These are phyloP conservation scores for Pythium catenulatum DNA, from an alignment of 352 stramenopile species.

Conservation along the genomic window DNA sequence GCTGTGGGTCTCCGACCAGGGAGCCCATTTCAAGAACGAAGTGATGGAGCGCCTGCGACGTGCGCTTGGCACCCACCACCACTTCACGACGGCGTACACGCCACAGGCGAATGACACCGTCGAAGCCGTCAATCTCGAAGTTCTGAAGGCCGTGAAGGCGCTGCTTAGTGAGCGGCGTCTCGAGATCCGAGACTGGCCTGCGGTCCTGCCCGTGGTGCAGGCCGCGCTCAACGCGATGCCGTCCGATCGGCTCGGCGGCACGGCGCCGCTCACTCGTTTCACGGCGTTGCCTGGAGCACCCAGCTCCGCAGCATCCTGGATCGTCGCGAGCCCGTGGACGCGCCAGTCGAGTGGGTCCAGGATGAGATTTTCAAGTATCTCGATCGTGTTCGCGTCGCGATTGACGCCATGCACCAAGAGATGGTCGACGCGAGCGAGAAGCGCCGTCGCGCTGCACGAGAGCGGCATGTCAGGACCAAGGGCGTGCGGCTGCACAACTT, in stretches of 20 bases:
- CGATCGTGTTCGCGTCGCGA: background rate
- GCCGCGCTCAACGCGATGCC: constrained; percentile 31
- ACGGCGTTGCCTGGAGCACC: background rate
- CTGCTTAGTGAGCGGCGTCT: constrained; percentile 13
- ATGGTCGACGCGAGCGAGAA: constrained; percentile 38
- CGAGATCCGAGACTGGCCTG: background rate
- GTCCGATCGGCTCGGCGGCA: background rate
- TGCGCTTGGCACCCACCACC: constrained; percentile 39
- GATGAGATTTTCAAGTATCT: constrained; percentile 7
- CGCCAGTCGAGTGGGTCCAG: constrained; percentile 14
- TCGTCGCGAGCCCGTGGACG: background rate
- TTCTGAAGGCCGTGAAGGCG: constrained; percentile 34
- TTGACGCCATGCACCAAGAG: constrained; percentile 19
- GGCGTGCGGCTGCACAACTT: constrained; percentile 37
- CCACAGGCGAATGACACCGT: constrained; percentile 65
- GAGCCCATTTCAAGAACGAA: constrained; percentile 64
- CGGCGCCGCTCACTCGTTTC: constrained; percentile 38
- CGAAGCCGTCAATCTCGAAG: constrained; percentile 60
- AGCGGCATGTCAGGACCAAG: background rate
- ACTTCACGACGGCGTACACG: constrained; percentile 60
- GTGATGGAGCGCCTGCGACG: constrained; percentile 32
- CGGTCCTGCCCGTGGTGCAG: constrained; percentile 31
- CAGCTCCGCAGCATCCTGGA: constrained; percentile 4
- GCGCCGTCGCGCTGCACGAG: background rate
- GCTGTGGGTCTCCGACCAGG: constrained; percentile 60